A percentile compares a stretch with the other conserved stretches of the same genome.
phyloP scores from a whole-genome alignment of 2,329 filamentous ascomycete species.

The Metarhizium humberi region DNA sequence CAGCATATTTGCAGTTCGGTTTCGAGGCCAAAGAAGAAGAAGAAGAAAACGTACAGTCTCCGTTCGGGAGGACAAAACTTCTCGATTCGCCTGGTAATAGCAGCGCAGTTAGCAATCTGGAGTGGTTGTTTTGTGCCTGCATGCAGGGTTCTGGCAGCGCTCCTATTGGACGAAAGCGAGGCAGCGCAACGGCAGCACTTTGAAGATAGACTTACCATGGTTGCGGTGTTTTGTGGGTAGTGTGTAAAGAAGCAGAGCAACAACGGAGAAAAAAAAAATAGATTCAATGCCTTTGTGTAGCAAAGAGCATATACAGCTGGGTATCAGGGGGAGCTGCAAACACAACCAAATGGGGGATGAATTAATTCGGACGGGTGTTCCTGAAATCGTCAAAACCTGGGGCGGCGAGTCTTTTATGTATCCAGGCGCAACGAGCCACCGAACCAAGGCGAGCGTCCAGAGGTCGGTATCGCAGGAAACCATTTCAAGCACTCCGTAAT shows the following conservation, averaged over 20 bases:
- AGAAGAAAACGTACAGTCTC: slow-evolving; percentile 22
- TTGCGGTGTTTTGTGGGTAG: slow-evolving; percentile 7
- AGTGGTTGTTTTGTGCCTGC: background rate
- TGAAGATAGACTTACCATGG: slow-evolving; percentile 12
- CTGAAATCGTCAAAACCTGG: background rate
- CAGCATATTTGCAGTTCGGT: slow-evolving; percentile 11
- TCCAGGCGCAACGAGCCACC: background rate
- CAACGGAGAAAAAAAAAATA: background rate
- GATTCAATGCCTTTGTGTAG: background rate
- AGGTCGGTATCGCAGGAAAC: background rate
- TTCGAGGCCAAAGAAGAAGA: background rate
- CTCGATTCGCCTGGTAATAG: slow-evolving; percentile 15
- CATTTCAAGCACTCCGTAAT: background rate
- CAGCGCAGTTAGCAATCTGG: background rate
- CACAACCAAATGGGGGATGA: slow-evolving; percentile 1
- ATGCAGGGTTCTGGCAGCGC: background rate
- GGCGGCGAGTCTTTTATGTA: slow-evolving; percentile 15
- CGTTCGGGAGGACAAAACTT: slow-evolving; percentile 19
- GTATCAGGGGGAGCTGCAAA: slow-evolving; percentile 1
- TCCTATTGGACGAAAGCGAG: background rate
- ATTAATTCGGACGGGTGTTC: background rate
- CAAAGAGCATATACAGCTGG: background rate
- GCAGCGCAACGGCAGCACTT: background rate
- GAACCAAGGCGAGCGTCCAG: background rate
- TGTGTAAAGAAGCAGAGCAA: background rate